Evolutionary conservation across 2,329 filamentous ascomycete genomes (phyloP), one percentile per base, ranked within the genome.

Genomic region (Pyrenophora teres): DNA sequence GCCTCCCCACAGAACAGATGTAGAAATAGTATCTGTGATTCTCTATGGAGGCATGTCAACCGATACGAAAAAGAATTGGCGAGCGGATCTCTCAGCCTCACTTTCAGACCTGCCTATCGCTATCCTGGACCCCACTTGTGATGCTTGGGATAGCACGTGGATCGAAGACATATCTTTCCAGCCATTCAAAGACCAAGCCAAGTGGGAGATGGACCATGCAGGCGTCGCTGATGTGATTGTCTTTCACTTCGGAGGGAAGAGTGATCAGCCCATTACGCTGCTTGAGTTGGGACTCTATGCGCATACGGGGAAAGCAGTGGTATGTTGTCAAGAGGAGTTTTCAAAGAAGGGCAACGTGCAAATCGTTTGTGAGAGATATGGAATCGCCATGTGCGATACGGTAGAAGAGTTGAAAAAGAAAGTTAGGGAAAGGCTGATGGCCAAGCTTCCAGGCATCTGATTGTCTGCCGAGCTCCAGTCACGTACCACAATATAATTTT

Each of bases 321-420:
- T 86, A 1, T 79, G 79, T 25, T 83, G 80, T 50, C 75, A 78
- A 1, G 65, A 76, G 23, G 80, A 77, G 0, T 88, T 83, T 58
- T 77, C 69, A 61, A 86, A 86, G 70, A 78, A 77, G 39, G 86
- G 84, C 0, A 85, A 88, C 61, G 83, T 88, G 40, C 76, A 83
- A 65, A 74, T 84, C 12, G 78, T 86, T 5, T 81, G 78, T 56
- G 41, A 30, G 52, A 75, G 74, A 50, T 81, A 78, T 57, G 75
- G 70, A 0, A 69, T 84, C 7, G 63, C 73, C 33, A 62, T 83
- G 50, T 62, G 80, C 27, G 75, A 74, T 2, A 76, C 64, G 3
- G 59, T 78, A 18, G 73, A 75, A 2, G 75, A 76, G 15, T 60
- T 85, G 51, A 57, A 54, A 18, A 56, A 65, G 12, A 21, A 53